A percentile compares a stretch with the other conserved stretches of the same genome.
Conservation (phyloP, 129 eudicot genomes). For the Flaveria brownii region DNA sequence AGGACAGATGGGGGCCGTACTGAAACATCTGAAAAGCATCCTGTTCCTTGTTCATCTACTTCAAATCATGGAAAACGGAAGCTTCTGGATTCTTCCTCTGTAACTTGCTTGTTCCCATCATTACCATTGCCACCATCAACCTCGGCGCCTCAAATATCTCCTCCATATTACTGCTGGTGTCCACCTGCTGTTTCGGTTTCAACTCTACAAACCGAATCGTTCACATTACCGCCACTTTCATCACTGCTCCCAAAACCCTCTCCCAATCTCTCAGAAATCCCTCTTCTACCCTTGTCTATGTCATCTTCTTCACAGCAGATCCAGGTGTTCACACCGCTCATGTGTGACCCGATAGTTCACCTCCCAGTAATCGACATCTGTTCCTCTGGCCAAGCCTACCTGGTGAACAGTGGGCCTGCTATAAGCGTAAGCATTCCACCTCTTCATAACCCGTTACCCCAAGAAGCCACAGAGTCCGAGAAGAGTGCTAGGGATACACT, state of each 20-base stretch:
- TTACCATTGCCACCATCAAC: conserved; percentile 29
- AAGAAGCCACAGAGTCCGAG: conserved; percentile 51
- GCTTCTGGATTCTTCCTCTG: conserved; percentile 34
- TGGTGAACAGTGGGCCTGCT: conserved; percentile 68
- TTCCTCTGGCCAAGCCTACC: conserved; percentile 75
- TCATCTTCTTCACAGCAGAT: conserved; percentile 60
- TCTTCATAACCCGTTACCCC: conserved; percentile 36
- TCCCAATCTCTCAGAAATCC: conserved; percentile 40
- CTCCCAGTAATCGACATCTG: conserved; percentile 68
- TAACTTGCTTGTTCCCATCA: conserved; percentile 29
- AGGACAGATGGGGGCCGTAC: background rate
- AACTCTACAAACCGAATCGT: conserved; percentile 31
- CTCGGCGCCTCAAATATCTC: conserved; percentile 39
- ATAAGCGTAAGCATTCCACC: conserved; percentile 39
- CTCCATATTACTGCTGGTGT: conserved; percentile 88
- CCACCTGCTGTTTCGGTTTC: conserved; percentile 71
- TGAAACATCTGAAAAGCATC: conserved; percentile 6
- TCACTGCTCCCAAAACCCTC: conserved; percentile 46
- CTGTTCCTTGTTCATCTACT: background rate
- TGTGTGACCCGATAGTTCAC: conserved; percentile 84
- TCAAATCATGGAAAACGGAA: conserved; percentile 20
- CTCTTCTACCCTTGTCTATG: conserved; percentile 48
- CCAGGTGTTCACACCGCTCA: conserved; percentile 73
- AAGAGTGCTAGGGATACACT: conserved; percentile 80
- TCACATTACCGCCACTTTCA: conserved; percentile 33